Evolutionary conservation across 202 grass and related monocot genomes (phyloP).

Genomic region (Zoysia matrella): DNA sequence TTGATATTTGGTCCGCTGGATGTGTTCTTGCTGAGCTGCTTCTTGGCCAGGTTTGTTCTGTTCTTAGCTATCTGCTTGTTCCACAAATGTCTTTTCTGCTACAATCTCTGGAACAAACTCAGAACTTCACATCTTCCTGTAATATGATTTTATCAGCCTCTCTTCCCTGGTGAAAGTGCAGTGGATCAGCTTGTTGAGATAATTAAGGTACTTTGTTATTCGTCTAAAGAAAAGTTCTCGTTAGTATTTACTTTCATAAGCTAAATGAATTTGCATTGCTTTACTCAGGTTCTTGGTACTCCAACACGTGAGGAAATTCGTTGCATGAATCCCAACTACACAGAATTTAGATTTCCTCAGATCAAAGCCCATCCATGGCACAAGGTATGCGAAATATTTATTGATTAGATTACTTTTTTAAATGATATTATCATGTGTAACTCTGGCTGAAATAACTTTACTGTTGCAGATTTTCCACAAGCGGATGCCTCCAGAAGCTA

Average conservation of each 20-base stretch:
- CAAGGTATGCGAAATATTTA: slow-evolving; percentile 35
- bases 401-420: slow-evolving; percentile 34
- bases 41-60: slow-evolving; percentile 60
- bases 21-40: slow-evolving; percentile 74
- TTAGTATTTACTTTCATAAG: slow-evolving; percentile 25
- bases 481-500: slow-evolving; percentile 89
- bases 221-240: slow-evolving; percentile 11
- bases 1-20: slow-evolving; percentile 81
- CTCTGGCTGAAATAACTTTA: slow-evolving; percentile 22
- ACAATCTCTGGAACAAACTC: slow-evolving; percentile 18
- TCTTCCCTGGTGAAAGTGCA: slow-evolving; percentile 76
- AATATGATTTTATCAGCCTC: slow-evolving; percentile 50
- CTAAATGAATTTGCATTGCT: slow-evolving; percentile 39
- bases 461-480: slow-evolving; percentile 81
- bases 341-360: slow-evolving; percentile 27
- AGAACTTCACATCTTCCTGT: slow-evolving; percentile 27
- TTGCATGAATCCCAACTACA: slow-evolving; percentile 98
- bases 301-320: slow-evolving; percentile 94
- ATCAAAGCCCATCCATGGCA: too few species aligned
- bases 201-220: slow-evolving; percentile 57
- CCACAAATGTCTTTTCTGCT: neutral
- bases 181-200: slow-evolving; percentile 79
- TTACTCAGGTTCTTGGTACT: slow-evolving; percentile 75
- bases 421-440: slow-evolving; percentile 23
- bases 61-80: slow-evolving; percentile 13